Base-by-base conservation (phyloP, 805 yeast genomes). In the Yamadazyma nakazawae region DNA sequence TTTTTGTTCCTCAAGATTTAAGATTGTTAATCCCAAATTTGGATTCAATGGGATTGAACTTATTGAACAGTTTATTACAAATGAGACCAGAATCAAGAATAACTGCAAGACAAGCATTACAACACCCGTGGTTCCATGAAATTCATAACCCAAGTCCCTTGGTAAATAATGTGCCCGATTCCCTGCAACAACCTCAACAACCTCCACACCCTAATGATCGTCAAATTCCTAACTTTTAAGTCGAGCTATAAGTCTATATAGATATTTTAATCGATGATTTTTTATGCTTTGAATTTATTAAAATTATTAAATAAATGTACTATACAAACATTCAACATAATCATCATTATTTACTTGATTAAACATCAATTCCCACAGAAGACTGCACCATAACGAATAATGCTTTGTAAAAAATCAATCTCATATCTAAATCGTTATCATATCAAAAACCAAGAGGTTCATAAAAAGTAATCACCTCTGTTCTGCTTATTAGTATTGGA, bases 1-100 rank as follows among this genome's bases (percentile, higher is more conserved):
- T 88, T 32, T 92, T 85, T 70, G 82, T 88, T 40, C 90, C 96
- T 11, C 97, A 92, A 66, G 97, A 92, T 65, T 74, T 94, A 57
- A 72, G 86, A 44, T 66, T 74, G 24, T 66, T 87, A 42, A 78
- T 86, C 24, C 88, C 91, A 3, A 81, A 79, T 56, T 75, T 85
- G 52, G 94, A 87, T 57, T 72, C 78, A 10, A 69, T 82, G 67
- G 91, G 89, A 10, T 69, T 85, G 55, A 85, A 85, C 55, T 68
- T 86, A 56, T 70, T 86, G 57, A 78, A 79, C 54, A 72, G 79
- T 47, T 65, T 79, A 54, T 68, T 79, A 53, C 83, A 79, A 58
- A 78, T 79, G 82, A 68, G 82, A 57, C 84, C 84, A 7, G 84
- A 79, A 51, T 75, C 79, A 24, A 69, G 84, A 60, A 73, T 79